These are phyloP conservation scores for Corchorus olitorius DNA, from an alignment of 345 rosid genomes.

Conservation along the genomic window DNA sequence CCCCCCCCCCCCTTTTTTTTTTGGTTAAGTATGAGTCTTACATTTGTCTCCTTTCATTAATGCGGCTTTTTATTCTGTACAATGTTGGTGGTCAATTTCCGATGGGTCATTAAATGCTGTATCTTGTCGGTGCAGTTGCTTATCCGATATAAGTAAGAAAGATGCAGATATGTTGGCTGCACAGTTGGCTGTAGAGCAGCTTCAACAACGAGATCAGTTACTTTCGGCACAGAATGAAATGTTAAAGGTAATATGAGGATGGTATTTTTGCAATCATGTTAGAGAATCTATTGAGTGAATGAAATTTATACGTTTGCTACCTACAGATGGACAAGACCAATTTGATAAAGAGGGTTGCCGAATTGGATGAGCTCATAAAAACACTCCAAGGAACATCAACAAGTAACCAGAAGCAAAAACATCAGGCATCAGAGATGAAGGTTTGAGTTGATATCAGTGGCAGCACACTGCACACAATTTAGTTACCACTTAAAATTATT, in stretches of 20 bases:
- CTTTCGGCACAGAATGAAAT: constrained; percentile 83
- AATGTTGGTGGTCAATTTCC: neutral
- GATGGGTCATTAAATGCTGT: neutral
- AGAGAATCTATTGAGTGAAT: too few relatives aligned
- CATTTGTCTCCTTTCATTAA: too few relatives aligned
- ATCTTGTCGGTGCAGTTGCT: constrained; percentile 46
- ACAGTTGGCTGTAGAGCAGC: constrained; percentile 65
- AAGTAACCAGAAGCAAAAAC: constrained; percentile 38
- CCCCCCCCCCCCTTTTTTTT: constrained; percentile 9
- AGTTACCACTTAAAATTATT: neutral
- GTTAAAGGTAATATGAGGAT: constrained; percentile 54
- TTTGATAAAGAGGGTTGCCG: constrained; percentile 63
- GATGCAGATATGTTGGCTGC: constrained; percentile 65
- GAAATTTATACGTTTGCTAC: neutral
- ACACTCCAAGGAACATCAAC: constrained; percentile 38
- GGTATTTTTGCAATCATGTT: constrained; percentile 6
- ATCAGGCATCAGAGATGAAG: constrained; percentile 36
- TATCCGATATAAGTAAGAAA: constrained; percentile 57
- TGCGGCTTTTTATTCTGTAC: neutral
- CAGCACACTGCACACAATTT: neutral
- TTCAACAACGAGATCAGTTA: constrained; percentile 74
- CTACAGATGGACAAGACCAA: constrained; percentile 75
- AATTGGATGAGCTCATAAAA: constrained; percentile 66
- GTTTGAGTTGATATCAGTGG: constrained; percentile 23
- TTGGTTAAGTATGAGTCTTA: neutral